These are phyloP conservation scores for Polyplosphaeria fusca DNA, from an alignment of 495 filamentous ascomycete genomes.

Conservation along the genomic window DNA sequence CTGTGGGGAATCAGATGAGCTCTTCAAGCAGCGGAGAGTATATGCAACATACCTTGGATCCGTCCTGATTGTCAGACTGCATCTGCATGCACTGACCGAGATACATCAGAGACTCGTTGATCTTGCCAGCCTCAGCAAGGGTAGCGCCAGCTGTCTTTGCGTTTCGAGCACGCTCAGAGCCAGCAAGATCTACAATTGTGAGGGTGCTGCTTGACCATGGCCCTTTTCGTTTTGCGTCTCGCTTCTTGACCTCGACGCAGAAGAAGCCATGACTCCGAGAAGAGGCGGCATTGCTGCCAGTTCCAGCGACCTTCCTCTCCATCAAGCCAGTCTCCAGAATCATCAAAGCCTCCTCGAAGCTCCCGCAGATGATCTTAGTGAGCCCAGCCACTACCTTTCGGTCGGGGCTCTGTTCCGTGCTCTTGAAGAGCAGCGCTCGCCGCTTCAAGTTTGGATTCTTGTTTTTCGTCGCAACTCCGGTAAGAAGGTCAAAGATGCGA, in stretches of 20 bases:
- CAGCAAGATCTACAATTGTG: conserved; percentile 87
- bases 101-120: conserved; percentile 97
- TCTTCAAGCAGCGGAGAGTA: neutral
- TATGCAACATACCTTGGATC: conserved; percentile 61
- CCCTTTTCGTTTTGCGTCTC: conserved; percentile 52
- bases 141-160: conserved; percentile 92
- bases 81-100: conserved; percentile 95
- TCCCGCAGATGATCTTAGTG: conserved; percentile 84
- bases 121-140: conserved; percentile 92
- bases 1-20: conserved; percentile 54
- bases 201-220: conserved; percentile 78
- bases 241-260: conserved; percentile 89
- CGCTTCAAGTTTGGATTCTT: conserved; percentile 54
- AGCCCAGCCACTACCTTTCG: conserved; percentile 89
- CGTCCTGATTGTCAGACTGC: conserved; percentile 75
- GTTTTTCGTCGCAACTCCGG: conserved; percentile 47
- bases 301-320: conserved; percentile 84
- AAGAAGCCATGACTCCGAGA: conserved; percentile 96
- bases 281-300: conserved; percentile 82
- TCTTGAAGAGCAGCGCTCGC: conserved; percentile 79
- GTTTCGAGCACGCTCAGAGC: conserved; percentile 85
- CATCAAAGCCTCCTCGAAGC: conserved; percentile 79
- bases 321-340: conserved; percentile 87
- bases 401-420: conserved; percentile 77
- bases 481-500: conserved; percentile 89